Percentiles rank a stretch among this genome's conserved stretches.
phyloP scores from a whole-genome alignment of 306 rosid species.

The Pyrus communis region DNA sequence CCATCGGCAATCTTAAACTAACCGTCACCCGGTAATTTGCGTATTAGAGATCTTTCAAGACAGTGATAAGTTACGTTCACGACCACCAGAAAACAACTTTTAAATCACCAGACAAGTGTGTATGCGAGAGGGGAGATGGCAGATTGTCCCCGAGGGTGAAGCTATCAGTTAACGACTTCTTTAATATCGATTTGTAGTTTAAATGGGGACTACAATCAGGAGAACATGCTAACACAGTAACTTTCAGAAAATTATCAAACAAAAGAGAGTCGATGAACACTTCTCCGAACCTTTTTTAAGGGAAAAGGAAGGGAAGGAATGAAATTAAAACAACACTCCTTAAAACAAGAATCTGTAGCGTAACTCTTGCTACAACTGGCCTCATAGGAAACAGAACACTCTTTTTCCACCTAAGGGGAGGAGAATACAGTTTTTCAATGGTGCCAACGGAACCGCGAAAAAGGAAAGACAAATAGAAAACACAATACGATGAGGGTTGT shows the following conservation, averaged over 20 bases:
- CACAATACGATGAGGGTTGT: slow-evolving; percentile 3
- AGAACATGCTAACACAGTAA: not conserved
- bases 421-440: slow-evolving; percentile 9
- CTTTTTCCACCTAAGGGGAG: slow-evolving; percentile 13
- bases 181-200: too few species aligned
- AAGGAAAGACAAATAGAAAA: not conserved
- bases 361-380: slow-evolving; percentile 2
- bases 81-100: not conserved
- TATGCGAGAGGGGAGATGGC: not conserved
- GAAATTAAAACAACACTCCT: not conserved
- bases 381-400: slow-evolving; percentile 12
- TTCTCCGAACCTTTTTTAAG: not conserved
- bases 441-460: not conserved
- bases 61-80: too few species aligned
- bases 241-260: not conserved
- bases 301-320: not conserved
- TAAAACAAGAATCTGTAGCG: not conserved
- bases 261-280: not conserved
- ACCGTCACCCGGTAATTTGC: too few species aligned
- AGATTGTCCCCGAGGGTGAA: not conserved
- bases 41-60: too few species aligned
- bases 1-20: too few species aligned
- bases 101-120: not conserved
- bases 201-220: not conserved
- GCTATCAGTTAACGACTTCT: not conserved